phyloP scores from a whole-genome alignment of 2,329 filamentous ascomycete species.

The Colletotrichum incanum region DNA sequence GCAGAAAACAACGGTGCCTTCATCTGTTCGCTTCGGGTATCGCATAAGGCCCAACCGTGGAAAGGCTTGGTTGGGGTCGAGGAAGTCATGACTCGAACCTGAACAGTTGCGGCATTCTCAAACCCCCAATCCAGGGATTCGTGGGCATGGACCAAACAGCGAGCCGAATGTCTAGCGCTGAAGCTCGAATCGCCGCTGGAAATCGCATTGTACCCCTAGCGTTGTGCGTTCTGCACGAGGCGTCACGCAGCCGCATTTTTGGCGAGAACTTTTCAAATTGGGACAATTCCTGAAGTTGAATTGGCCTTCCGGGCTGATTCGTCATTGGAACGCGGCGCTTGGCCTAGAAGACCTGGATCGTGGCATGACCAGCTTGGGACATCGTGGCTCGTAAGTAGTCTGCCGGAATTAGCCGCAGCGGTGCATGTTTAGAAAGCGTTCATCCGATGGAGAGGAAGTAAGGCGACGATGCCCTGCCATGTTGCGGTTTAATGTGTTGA shows the following conservation, averaged over 20 bases:
- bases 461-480: neutral
- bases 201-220: neutral
- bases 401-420: neutral
- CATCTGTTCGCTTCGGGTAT: neutral
- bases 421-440: neutral
- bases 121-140: neutral
- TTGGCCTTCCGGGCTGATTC: neutral
- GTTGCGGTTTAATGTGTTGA: too few species aligned
- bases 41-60: neutral
- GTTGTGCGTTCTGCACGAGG: neutral
- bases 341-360: neutral
- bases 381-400: neutral
- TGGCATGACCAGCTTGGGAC: neutral
- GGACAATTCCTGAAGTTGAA: slow-evolving; percentile 19
- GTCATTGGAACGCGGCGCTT: slow-evolving; percentile 5
- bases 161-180: neutral
- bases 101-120: neutral
- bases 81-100: slow-evolving; percentile 5
- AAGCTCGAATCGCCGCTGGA: neutral
- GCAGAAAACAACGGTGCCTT: neutral
- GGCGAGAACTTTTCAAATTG: neutral
- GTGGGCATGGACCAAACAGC: neutral
- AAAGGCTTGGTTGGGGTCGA: neutral
- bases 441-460: neutral
- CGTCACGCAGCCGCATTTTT: neutral